Conservation (phyloP, 768 basidiomycete species). For the Sporobolomyces phaffii region DNA sequence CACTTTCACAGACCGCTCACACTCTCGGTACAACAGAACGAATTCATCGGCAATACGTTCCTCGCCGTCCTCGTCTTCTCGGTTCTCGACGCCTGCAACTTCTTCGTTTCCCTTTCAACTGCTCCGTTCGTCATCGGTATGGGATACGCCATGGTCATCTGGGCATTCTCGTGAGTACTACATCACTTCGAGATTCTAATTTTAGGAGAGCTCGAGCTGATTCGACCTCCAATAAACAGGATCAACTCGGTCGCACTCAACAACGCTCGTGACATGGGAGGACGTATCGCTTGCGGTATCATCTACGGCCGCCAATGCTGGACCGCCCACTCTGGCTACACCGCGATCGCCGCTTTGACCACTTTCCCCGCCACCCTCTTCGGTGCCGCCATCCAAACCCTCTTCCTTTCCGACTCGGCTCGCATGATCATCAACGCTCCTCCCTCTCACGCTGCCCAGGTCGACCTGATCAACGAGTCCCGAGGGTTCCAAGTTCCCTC, state of each 20-base stretch:
- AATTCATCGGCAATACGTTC: conserved; percentile 38
- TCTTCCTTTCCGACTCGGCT: conserved; percentile 21
- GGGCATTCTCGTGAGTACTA: conserved; percentile 8
- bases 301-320: conserved; percentile 30
- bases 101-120: conserved; percentile 32
- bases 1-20: not conserved
- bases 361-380: conserved; percentile 25
- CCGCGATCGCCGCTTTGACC: conserved; percentile 28
- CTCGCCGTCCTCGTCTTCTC: conserved; percentile 40
- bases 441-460: conserved; percentile 7
- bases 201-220: not conserved
- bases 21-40: not conserved
- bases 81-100: conserved; percentile 31
- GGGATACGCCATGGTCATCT: conserved; percentile 33
- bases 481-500: conserved; percentile 10
- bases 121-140: conserved; percentile 36
- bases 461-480: conserved; percentile 22
- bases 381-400: conserved; percentile 30
- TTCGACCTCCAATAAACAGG: not conserved
- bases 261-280: conserved; percentile 35
- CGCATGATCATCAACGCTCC: conserved; percentile 15
- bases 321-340: conserved; percentile 15
- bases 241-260: conserved; percentile 31
- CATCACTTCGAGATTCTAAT: not conserved
- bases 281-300: conserved; percentile 12